These are phyloP conservation scores for Sporormia fimetaria DNA, from an alignment of 495 filamentous ascomycete species.

Conservation along the genomic window DNA sequence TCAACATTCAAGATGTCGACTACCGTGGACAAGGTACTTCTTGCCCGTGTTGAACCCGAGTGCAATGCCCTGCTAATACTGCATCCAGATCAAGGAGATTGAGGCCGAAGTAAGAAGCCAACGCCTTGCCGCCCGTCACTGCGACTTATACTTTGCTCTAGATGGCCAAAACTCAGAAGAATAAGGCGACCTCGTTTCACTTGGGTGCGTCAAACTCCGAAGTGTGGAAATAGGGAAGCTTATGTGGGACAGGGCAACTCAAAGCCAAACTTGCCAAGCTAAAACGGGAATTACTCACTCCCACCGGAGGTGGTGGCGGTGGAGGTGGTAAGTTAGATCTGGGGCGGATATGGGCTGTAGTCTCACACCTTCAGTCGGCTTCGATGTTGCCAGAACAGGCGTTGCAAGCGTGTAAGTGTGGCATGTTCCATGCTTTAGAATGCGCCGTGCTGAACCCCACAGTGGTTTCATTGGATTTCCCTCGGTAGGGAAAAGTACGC, in stretches of 20 bases:
- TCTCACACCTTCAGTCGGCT: conserved; percentile 49
- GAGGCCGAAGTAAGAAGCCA: conserved; percentile 83
- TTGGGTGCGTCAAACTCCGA: conserved; percentile 40
- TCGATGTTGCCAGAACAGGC: conserved; percentile 96
- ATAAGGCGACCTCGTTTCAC: conserved; percentile 88
- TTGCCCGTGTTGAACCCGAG: background rate
- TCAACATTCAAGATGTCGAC: conserved; percentile 64
- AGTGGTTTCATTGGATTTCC: conserved; percentile 65
- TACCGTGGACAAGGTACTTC: conserved; percentile 78
- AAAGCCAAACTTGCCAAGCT: conserved; percentile 98
- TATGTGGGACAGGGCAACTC: conserved; percentile 55
- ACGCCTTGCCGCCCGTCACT: background rate
- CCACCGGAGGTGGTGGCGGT: conserved; percentile 66
- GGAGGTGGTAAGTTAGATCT: conserved; percentile 50
- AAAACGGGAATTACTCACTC: conserved; percentile 89
- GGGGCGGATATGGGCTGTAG: background rate
- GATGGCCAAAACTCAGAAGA: conserved; percentile 96
- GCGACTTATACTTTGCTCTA: conserved; percentile 25
- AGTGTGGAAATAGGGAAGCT: background rate
- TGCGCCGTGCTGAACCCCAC: background rate
- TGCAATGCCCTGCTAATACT: conserved; percentile 18
- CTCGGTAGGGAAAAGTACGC: conserved; percentile 93
- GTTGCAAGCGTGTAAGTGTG: conserved; percentile 81
- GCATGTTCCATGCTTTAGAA: background rate
- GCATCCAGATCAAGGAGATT: conserved; percentile 81